Conservation (phyloP, 2,329 filamentous ascomycete species). For the Tolypocladium tropicale region DNA sequence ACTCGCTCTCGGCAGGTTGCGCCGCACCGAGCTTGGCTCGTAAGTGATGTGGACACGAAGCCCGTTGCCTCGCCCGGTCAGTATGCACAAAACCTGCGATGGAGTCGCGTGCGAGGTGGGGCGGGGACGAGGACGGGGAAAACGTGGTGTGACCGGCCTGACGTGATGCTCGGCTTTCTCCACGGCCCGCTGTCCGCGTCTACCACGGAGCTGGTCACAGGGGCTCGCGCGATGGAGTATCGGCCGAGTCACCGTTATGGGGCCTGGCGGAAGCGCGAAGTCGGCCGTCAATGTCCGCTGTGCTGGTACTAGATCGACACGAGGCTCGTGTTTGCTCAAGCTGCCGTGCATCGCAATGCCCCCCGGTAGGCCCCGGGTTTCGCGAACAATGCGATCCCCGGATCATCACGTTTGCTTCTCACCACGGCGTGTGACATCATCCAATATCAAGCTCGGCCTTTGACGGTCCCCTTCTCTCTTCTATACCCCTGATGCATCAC, state of each 20-base stretch:
- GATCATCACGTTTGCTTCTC: not conserved
- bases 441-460: not conserved
- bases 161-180: not conserved
- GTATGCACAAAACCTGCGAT: not conserved
- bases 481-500: not conserved
- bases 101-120: not conserved
- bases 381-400: not conserved
- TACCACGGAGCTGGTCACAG: not conserved
- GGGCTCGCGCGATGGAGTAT: not conserved
- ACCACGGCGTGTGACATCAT: not conserved
- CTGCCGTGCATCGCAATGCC: not conserved
- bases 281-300: not conserved
- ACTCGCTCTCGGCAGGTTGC: not conserved
- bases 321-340: too few species aligned
- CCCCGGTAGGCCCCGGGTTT: not conserved
- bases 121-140: not conserved
- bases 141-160: not conserved
- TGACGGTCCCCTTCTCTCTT: too few species aligned
- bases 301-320: too few species aligned
- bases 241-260: not conserved
- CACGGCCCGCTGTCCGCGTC: not conserved
- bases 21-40: not conserved
- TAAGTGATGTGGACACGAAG: not conserved
- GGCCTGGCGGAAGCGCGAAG: not conserved
- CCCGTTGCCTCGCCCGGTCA: not conserved